Evolutionary conservation across 345 rosid species (phyloP).

Genomic region (Lepidium aucheri): DNA sequence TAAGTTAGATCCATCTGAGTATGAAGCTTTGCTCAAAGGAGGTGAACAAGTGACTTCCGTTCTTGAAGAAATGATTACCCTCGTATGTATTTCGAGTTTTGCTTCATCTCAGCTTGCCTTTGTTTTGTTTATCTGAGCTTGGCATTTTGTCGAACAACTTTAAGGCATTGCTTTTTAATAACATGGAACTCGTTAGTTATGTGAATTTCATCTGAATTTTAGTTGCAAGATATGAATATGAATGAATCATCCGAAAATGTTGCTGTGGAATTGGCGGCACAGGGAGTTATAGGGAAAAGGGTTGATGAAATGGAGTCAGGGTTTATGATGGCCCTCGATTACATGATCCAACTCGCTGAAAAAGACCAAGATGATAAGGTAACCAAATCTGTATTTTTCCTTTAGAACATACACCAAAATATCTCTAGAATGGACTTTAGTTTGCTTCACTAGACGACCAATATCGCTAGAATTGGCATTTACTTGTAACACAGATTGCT

Average conservation of each 20-base stretch:
- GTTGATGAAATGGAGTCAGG: conserved; percentile 93
- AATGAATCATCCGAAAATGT: conserved; percentile 83
- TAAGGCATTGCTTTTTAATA: background rate
- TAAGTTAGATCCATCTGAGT: conserved; percentile 42
- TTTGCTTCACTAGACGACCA: background rate
- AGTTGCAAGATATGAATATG: conserved; percentile 87
- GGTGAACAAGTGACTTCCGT: conserved; percentile 95
- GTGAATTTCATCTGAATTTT: background rate
- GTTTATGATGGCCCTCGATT: conserved; percentile 95
- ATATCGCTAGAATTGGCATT: background rate
- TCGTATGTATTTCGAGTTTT: conserved; percentile 31
- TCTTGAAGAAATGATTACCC: conserved; percentile 76
- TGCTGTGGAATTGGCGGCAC: conserved; percentile 87
- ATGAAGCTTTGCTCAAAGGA: conserved; percentile 77
- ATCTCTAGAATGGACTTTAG: background rate
- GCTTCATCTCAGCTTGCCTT: background rate
- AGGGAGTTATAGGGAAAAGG: conserved; percentile 87
- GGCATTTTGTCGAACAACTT: conserved; percentile 12
- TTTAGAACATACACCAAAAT: background rate
- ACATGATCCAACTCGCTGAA: conserved; percentile 82
- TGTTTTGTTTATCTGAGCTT: background rate
- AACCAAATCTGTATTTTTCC: background rate
- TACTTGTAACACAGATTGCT: background rate
- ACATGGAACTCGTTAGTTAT: background rate
- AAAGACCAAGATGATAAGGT: conserved; percentile 85